phyloP scores from a whole-genome alignment of 2,329 filamentous ascomycete genomes.

The Apiospora phragmitis region DNA sequence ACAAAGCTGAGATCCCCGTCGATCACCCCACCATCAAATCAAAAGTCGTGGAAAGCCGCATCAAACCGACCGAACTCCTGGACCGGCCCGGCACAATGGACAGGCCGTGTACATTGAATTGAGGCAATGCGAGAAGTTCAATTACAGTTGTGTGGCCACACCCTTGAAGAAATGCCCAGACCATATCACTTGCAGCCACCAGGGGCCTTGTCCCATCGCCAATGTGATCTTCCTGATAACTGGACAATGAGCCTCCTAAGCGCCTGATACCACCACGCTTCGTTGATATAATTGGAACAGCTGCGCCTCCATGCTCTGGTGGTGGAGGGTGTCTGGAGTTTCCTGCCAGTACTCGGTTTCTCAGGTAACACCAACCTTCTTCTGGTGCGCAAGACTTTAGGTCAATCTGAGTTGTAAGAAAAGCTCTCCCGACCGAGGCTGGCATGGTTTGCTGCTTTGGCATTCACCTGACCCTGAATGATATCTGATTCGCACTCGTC shows the following conservation, averaged over 20 bases:
- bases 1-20: background rate
- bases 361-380: too few relatives aligned
- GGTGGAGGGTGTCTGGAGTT: too few relatives aligned
- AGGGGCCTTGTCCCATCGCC: background rate
- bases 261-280: slow-evolving; percentile 11
- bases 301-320: background rate
- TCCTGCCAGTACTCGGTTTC: too few relatives aligned
- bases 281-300: background rate
- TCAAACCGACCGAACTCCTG: background rate
- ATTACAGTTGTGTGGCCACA: background rate
- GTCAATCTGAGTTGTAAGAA: too few relatives aligned
- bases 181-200: background rate
- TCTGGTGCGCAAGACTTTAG: too few relatives aligned
- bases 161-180: background rate
- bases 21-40: background rate
- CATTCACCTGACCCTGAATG: too few relatives aligned
- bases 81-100: background rate
- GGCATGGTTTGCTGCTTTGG: too few relatives aligned
- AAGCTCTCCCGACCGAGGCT: too few relatives aligned
- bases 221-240: slow-evolving; percentile 10
- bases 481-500: too few relatives aligned
- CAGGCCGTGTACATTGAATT: background rate
- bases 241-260: slow-evolving; percentile 9
- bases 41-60: background rate
- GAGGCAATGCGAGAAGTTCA: background rate